A percentile compares a stretch with the other conserved stretches of the same genome.
Evolutionary conservation across 352 stramenopile genomes (phyloP).

Genomic region (Pythium vanterpoolii): DNA sequence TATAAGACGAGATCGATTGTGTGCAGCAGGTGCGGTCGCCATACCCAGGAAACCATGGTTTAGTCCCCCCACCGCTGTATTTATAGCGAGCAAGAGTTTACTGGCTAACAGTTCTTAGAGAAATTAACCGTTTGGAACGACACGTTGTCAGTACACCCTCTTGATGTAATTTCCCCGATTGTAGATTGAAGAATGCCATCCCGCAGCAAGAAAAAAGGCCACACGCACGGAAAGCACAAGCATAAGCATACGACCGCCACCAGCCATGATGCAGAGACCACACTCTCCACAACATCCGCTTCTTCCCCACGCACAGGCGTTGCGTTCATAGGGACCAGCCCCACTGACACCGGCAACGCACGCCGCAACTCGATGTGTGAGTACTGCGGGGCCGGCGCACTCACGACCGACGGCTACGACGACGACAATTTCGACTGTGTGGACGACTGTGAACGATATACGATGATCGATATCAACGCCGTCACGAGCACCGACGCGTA

Average conservation of each 20-base stretch:
- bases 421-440: conserved; percentile 16
- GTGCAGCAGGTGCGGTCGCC: neutral
- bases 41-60: neutral
- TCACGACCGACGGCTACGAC: neutral
- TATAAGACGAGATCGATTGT: neutral
- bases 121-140: neutral
- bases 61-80: conserved; percentile 11
- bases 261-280: neutral
- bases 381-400: conserved; percentile 9
- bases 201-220: conserved; percentile 22
- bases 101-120: neutral
- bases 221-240: conserved; percentile 14
- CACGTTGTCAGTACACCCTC: neutral
- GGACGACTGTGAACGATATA: conserved; percentile 13
- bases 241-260: conserved; percentile 8
- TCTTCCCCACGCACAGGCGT: neutral
- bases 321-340: neutral
- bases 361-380: conserved; percentile 20
- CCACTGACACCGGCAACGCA: neutral
- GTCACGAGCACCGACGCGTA: conserved; percentile 19
- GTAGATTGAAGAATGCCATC: conserved; percentile 26
- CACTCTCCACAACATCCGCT: neutral
- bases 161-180: too few species aligned
- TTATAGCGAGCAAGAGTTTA: conserved; percentile 18
- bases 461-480: conserved; percentile 16